Percentiles rank a stretch among this genome's conserved stretches.
These are phyloP conservation scores for Nasturtium officinale DNA, from an alignment of 345 rosid species.

Conservation along the genomic window DNA sequence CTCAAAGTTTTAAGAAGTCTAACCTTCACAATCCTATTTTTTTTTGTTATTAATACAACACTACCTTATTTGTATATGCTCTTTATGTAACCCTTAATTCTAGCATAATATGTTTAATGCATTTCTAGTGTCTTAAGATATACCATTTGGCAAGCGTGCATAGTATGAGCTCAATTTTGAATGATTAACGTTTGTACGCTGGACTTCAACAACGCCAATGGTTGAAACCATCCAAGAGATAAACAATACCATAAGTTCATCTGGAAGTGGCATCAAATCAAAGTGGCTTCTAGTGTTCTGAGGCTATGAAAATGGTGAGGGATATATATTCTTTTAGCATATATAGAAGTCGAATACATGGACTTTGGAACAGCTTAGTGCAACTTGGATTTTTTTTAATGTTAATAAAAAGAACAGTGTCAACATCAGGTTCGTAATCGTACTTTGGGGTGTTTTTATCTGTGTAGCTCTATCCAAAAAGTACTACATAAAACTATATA, in stretches of 20 bases:
- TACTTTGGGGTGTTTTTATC: not conserved
- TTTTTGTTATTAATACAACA: not conserved
- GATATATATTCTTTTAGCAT: slow-evolving; percentile 12
- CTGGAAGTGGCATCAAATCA: slow-evolving; percentile 17
- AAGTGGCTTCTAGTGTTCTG: slow-evolving; percentile 16
- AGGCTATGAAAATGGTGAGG: slow-evolving; percentile 13
- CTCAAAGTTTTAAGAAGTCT: not conserved
- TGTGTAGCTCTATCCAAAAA: not conserved
- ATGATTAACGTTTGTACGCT: not conserved
- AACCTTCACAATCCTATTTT: not conserved
- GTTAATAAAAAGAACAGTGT: not conserved
- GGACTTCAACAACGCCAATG: not conserved
- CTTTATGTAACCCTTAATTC: not conserved
- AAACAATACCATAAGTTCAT: slow-evolving; percentile 7
- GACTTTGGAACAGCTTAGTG: not conserved
- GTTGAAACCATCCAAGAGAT: not conserved
- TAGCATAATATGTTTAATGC: not conserved
- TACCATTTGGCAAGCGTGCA: slow-evolving; percentile 8
- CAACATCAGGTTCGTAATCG: slow-evolving; percentile 4
- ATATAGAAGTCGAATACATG: not conserved
- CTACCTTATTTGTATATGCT: not conserved
- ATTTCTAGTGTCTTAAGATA: not conserved
- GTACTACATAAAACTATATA: not conserved
- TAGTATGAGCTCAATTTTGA: not conserved
- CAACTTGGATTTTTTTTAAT: not conserved